Base-by-base conservation (phyloP, 768 basidiomycete genomes). In the Strobilomyces echinocephalus region DNA sequence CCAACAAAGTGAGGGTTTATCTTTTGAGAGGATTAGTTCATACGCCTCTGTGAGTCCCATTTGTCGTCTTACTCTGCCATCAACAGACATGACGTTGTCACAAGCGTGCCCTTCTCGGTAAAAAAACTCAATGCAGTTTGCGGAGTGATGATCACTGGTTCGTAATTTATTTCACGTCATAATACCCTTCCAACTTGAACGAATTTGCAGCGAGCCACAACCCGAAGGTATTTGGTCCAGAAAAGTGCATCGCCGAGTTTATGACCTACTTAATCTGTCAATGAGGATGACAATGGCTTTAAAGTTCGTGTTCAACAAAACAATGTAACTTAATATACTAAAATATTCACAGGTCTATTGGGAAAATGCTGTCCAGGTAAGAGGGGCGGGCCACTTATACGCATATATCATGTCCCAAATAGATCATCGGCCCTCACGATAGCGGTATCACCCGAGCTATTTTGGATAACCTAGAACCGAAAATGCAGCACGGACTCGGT, bases 71-170 rank as follows among this genome's bases (percentile, higher is more conserved):
- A 12, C 33, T 51, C 21, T 24, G 24, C 3, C 30, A n/a, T 30
- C 18, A 41, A 49, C 18, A n/a, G 24, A 21, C 30, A 30, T 57
- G 35, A 54, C 16, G 16, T 44, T 46, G 49, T 38, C 39, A n/a
- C 8, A 57, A 91, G 90, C 68, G 89, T 92, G 2, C 92, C 92
- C 0, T 94, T 91, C 66, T 78, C 80, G 26, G 78, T 92, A 14
- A 83, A 82, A 59, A 73, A 69, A 47, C 63, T 90, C 43, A 73
- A 73, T 11, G 90, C 91, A 4, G 84, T 86, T 2, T 86, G 87
- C 55, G 92, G 92, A 18, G 82, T 94, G 3, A 95, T 95, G 92
- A 87, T 95, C 46, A 95, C 92, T 58, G 90, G 88, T 84, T 45
- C 39, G 72, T 62, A 16, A 35, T 35, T 34, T n/a, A 33, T n/a